Conservation (phyloP, 2,329 filamentous ascomycete genomes). For the Colletotrichum sp. region DNA sequence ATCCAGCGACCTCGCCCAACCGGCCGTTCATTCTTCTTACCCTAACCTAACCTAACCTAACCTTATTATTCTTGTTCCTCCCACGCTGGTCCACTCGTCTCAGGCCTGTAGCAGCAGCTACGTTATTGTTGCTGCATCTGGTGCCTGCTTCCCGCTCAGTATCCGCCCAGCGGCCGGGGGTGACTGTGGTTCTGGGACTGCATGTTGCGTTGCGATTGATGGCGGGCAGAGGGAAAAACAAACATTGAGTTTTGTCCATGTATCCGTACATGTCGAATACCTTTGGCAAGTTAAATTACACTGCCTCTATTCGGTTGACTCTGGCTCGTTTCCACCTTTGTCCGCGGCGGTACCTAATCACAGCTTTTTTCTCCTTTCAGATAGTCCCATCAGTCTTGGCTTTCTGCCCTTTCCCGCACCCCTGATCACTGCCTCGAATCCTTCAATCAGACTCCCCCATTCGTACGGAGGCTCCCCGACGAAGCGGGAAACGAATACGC, state of each 20-base stretch:
- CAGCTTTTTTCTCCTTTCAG: background rate
- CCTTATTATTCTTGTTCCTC: background rate
- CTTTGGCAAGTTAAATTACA: background rate
- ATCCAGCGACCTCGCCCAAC: background rate
- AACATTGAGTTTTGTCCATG: background rate
- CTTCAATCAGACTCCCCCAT: background rate
- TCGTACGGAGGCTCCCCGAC: background rate
- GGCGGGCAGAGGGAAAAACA: background rate
- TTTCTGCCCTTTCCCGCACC: background rate
- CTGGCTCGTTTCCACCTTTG: background rate
- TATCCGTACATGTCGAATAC: background rate
- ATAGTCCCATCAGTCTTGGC: background rate
- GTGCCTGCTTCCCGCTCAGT: conserved; percentile 8
- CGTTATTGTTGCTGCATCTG: conserved; percentile 1
- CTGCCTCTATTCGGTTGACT: background rate
- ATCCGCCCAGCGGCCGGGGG: background rate
- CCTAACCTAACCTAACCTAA: conserved; percentile 17
- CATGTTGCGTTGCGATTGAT: background rate
- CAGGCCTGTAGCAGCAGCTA: background rate
- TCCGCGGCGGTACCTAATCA: background rate
- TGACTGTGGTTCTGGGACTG: background rate
- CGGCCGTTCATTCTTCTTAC: background rate
- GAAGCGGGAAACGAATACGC: background rate
- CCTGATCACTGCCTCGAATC: background rate
- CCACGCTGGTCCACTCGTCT: background rate